These are phyloP conservation scores for Fraxinus baroniana DNA, from an alignment of 305 asterid species.

Conservation along the genomic window DNA sequence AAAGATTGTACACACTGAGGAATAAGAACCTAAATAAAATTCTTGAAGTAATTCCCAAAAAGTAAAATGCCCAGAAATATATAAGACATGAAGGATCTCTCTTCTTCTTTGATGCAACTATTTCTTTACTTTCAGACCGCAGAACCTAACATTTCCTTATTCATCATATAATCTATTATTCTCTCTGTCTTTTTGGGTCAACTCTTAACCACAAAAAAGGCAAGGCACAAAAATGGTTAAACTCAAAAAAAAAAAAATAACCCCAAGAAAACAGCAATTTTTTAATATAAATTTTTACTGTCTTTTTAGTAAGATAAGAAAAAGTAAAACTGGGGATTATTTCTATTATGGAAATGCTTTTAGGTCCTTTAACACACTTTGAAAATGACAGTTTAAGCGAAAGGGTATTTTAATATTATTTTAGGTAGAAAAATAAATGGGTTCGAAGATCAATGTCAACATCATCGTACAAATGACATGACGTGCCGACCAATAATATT, in stretches of 20 bases:
- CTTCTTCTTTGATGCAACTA: constrained; percentile 15
- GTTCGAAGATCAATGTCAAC: constrained; percentile 14
- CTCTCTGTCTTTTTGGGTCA: constrained; percentile 16
- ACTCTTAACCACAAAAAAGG: constrained; percentile 37
- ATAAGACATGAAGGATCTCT: constrained; percentile 14
- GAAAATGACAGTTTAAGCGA: background rate
- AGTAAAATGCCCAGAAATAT: constrained; percentile 3
- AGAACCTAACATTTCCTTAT: constrained; percentile 37
- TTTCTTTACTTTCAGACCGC: constrained; percentile 34
- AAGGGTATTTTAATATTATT: constrained; percentile 23
- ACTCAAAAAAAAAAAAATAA: background rate
- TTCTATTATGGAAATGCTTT: background rate
- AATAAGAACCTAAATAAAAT: background rate
- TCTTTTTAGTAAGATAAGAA: constrained; percentile 34
- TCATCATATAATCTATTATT: constrained; percentile 20
- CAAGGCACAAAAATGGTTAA: constrained; percentile 27
- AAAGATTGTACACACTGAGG: background rate
- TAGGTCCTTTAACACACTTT: background rate
- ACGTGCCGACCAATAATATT: constrained; percentile 20
- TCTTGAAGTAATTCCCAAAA: background rate
- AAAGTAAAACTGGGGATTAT: background rate
- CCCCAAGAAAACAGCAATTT: background rate
- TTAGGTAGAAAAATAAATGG: background rate
- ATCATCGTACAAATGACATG: constrained; percentile 43
- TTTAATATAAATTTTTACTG: background rate